A percentile compares a stretch with the other conserved stretches of the same genome.
Conservation (phyloP, 140 eudicot genomes). For the Senecio squalidus region DNA sequence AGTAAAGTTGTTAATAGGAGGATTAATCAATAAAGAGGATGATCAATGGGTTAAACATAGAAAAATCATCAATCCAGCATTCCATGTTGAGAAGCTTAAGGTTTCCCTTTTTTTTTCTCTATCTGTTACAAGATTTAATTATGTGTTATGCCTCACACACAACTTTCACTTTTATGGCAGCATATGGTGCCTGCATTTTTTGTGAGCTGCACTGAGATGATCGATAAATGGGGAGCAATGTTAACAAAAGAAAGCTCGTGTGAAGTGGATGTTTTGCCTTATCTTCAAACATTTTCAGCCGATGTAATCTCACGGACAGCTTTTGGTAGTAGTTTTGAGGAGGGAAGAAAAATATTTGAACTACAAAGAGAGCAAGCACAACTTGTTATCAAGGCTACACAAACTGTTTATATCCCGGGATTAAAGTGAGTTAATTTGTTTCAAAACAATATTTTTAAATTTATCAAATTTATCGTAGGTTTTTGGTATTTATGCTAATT, state of each 20-base stretch:
- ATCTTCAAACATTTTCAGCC: conserved; percentile 6
- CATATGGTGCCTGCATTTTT: conserved; percentile 16
- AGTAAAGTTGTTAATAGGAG: conserved; percentile 1
- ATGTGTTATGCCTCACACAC: not conserved
- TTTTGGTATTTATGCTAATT: not conserved
- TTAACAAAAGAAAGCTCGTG: not conserved
- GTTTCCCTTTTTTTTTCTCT: not conserved
- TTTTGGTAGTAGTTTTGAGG: conserved; percentile 25
- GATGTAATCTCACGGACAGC: conserved; percentile 29
- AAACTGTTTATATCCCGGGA: conserved; percentile 25
- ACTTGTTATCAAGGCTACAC: not conserved
- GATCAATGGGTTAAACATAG: conserved; percentile 22
- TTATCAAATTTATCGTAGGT: too few species aligned
- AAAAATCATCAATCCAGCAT: conserved; percentile 17
- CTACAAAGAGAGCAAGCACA: conserved; percentile 25
- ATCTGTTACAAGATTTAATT: not conserved
- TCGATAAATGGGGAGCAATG: conserved; percentile 16
- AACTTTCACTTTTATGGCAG: not conserved
- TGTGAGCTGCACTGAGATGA: conserved; percentile 23
- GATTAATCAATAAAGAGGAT: not conserved
- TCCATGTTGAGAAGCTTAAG: conserved; percentile 21
- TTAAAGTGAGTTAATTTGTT: conserved; percentile 1
- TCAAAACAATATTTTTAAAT: too few species aligned
- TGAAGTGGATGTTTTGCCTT: conserved; percentile 41
- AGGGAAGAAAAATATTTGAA: conserved; percentile 27